Evolutionary conservation across 1,139 yeast species (phyloP), one percentile per base, ranked within the genome.

Genomic region (Blastobotrys illinoisensis): DNA sequence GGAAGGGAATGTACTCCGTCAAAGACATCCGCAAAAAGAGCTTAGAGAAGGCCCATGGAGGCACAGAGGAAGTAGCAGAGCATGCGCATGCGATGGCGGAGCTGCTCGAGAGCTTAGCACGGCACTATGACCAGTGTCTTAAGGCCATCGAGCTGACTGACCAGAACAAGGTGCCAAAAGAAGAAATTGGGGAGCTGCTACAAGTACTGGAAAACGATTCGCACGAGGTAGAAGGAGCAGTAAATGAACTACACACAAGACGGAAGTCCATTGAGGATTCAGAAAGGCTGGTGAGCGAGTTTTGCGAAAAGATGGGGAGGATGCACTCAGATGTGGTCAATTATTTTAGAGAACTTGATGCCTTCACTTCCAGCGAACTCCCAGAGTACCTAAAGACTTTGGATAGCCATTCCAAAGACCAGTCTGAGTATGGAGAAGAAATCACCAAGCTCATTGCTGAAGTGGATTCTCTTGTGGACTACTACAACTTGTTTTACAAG

Each of bases 61-160:
- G 63, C 18, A 60, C 70, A 1, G 61, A 63, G 24, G 49, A 60
- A 11, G 63, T 65, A 13, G 70, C 70, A 5, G 60, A 61, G 0
- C 71, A 85, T 54, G 96, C 89, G 53, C 77, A 78, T 56, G 95
- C 87, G 54, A 76, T 89, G 69, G 95, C 88, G 0, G 76, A 79
- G 7, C 73, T 86, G 18, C 71, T 90, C 43, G 85, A 83, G 56
- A 83, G 90, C 65, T 72, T 90, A 44, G 86, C 96, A 5, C 80
- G 82, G 54, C 97, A 90, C 69, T 88, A 83, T 61, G 97, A 89
- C 66, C 90, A 87, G 64, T 87, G 96, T 61, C 61, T 71, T 3
- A 74, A 79, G 53, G 70, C 72, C 0, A 54, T 59, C 3, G 64
- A 64, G 20, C 54, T 61, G 54, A 56, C 56, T 14, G 32, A 54